Conservation (phyloP, 257 asterid species). For the Haberlea rhodopensis region DNA sequence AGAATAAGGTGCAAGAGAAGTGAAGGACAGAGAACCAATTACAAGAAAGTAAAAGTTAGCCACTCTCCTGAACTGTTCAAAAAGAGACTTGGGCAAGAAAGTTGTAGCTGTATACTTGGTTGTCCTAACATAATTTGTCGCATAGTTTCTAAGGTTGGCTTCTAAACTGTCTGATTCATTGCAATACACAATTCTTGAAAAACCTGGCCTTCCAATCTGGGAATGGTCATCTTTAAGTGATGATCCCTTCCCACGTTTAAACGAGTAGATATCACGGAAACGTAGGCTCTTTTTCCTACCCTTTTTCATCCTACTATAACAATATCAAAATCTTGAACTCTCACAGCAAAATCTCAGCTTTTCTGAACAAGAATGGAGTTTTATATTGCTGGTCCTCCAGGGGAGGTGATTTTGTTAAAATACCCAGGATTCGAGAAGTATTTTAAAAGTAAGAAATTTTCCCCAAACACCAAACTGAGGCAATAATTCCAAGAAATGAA, state of each 20-base stretch:
- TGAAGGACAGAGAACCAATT: slow-evolving; percentile 53
- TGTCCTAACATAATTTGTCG: slow-evolving; percentile 57
- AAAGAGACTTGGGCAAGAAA: slow-evolving; percentile 67
- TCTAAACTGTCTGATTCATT: slow-evolving; percentile 46
- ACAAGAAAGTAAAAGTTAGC: slow-evolving; percentile 71
- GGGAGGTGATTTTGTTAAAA: slow-evolving; percentile 24
- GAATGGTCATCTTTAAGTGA: slow-evolving; percentile 38
- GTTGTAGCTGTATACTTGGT: slow-evolving; percentile 62
- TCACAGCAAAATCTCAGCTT: not conserved
- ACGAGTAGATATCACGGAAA: slow-evolving; percentile 45
- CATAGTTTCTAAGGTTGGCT: slow-evolving; percentile 36
- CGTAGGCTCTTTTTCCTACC: slow-evolving; percentile 39
- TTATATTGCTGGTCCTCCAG: slow-evolving; percentile 26
- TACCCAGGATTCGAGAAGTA: slow-evolving; percentile 27
- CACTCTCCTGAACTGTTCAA: slow-evolving; percentile 81
- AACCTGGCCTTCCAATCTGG: slow-evolving; percentile 70
- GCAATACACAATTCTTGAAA: slow-evolving; percentile 60
- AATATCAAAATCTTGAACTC: slow-evolving; percentile 14
- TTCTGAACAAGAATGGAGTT: slow-evolving; percentile 21
- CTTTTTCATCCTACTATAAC: slow-evolving; percentile 24
- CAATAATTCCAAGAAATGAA: slow-evolving; percentile 21
- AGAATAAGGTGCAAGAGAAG: slow-evolving; percentile 58
- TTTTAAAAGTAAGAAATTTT: slow-evolving; percentile 8
- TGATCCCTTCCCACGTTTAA: slow-evolving; percentile 39
- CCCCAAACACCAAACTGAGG: slow-evolving; percentile 22